Conservation (phyloP, 768 basidiomycete genomes). For the Lyophyllum shimeji region DNA sequence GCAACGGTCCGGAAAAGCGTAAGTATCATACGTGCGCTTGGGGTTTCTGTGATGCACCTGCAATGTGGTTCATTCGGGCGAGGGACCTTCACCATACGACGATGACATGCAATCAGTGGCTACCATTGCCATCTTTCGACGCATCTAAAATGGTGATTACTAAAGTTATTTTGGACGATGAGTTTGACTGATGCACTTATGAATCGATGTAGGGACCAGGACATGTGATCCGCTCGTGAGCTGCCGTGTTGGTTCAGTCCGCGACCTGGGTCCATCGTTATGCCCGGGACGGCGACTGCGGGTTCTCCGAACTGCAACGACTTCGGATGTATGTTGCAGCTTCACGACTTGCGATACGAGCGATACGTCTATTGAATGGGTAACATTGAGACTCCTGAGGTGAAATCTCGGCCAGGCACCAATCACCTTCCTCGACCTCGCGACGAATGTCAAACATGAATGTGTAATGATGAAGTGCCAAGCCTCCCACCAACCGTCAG, state of each 20-base stretch:
- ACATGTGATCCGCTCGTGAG: too few relatives aligned
- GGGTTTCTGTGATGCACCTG: background rate
- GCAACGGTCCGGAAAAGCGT: background rate
- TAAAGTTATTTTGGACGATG: background rate
- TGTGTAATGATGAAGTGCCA: constrained; percentile 7
- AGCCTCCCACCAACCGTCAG: background rate
- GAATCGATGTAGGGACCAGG: background rate
- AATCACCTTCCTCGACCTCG: background rate
- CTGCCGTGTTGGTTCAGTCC: too few relatives aligned
- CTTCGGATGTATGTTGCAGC: too few relatives aligned
- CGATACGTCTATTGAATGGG: too few relatives aligned
- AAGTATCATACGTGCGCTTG: background rate
- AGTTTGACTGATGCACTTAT: background rate
- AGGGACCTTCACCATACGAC: background rate
- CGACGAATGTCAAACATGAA: background rate
- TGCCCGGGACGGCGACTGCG: too few relatives aligned
- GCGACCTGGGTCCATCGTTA: too few relatives aligned
- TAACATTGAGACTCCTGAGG: too few relatives aligned
- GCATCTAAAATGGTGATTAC: background rate
- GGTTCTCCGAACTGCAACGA: too few relatives aligned
- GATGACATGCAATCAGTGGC: background rate
- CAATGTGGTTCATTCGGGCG: background rate
- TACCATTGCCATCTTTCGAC: background rate
- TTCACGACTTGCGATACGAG: too few relatives aligned
- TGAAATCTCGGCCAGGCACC: too few relatives aligned